These are phyloP conservation scores for Colletotrichum tofieldiae DNA, from an alignment of 2,329 filamentous ascomycete species.

Conservation along the genomic window DNA sequence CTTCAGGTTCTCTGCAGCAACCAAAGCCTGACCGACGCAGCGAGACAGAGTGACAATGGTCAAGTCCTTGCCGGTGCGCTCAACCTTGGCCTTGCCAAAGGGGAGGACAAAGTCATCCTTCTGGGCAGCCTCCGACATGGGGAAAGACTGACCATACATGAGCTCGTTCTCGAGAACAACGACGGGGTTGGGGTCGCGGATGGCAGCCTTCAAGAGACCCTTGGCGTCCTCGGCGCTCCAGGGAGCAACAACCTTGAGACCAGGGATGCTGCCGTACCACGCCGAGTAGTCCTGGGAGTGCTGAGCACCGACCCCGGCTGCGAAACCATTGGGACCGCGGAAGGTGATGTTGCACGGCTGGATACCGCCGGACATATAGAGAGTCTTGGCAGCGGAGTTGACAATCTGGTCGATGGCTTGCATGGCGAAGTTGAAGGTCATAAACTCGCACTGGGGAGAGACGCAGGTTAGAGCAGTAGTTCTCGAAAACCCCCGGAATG, in stretches of 20 bases:
- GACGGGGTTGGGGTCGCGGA: slow-evolving; percentile 97
- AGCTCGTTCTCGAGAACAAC: slow-evolving; percentile 90
- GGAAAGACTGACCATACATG: slow-evolving; percentile 95
- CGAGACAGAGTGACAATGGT: slow-evolving; percentile 96
- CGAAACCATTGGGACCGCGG: slow-evolving; percentile 98
- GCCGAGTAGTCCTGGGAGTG: slow-evolving; percentile 99
- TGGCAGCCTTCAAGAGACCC: slow-evolving; percentile 96
- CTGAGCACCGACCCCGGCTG: slow-evolving; percentile 94
- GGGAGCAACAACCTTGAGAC: slow-evolving; percentile 95
- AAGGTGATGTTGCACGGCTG: slow-evolving; percentile 99
- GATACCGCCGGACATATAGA: slow-evolving; percentile 99
- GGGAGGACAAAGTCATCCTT: slow-evolving; percentile 97
- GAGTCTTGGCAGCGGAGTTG: slow-evolving; percentile 98
- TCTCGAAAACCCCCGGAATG: background rate
- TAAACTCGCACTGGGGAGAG: slow-evolving; percentile 88
- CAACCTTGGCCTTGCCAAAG: slow-evolving; percentile 99
- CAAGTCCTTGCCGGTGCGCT: slow-evolving; percentile 94
- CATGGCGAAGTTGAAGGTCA: slow-evolving; percentile 99
- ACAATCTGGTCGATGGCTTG: slow-evolving; percentile 99
- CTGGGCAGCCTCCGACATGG: slow-evolving; percentile 97
- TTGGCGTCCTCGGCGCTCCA: slow-evolving; percentile 99
- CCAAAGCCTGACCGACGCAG: slow-evolving; percentile 92
- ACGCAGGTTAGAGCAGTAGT: slow-evolving; percentile 15
- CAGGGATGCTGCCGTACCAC: slow-evolving; percentile 98
- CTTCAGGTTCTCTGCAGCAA: slow-evolving; percentile 92